Conservation (phyloP, 352 stramenopile genomes). For the Elongisporangium anandrum region DNA sequence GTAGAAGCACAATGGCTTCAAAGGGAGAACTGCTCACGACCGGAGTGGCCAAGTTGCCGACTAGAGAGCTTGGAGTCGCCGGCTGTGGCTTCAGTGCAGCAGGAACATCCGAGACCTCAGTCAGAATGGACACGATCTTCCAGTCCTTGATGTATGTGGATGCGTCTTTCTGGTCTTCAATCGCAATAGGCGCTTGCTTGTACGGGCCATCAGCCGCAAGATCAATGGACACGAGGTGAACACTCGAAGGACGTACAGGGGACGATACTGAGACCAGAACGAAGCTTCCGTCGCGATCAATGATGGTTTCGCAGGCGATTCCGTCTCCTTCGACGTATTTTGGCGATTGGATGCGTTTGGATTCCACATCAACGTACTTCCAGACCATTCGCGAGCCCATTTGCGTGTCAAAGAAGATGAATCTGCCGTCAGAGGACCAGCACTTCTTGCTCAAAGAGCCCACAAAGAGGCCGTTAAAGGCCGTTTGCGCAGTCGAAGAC, state of each 20-base stretch:
- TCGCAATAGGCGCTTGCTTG: conserved; percentile 19
- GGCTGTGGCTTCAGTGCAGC: conserved; percentile 28
- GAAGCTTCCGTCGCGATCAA: conserved; percentile 40
- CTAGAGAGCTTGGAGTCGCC: conserved; percentile 23
- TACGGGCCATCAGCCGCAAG: conserved; percentile 30
- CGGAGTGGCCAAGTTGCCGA: conserved; percentile 40
- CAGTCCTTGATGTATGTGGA: conserved; percentile 47
- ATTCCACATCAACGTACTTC: conserved; percentile 64
- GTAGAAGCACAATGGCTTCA: conserved; percentile 77
- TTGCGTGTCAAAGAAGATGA: conserved; percentile 67
- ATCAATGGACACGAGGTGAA: conserved; percentile 56
- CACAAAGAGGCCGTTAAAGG: conserved; percentile 74
- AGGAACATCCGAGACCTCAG: conserved; percentile 38
- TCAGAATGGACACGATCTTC: conserved; percentile 52
- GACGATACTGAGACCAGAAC: conserved; percentile 53
- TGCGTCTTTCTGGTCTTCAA: conserved; percentile 40
- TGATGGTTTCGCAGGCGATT: conserved; percentile 43
- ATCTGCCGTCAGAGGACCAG: conserved; percentile 53
- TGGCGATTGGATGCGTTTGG: conserved; percentile 38
- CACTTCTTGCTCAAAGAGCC: conserved; percentile 38
- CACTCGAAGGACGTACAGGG: conserved; percentile 43
- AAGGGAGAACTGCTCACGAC: conserved; percentile 48
- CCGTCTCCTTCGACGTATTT: conserved; percentile 41
- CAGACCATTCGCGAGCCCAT: conserved; percentile 58
- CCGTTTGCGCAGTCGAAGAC: conserved; percentile 24